A percentile compares a stretch with the other conserved stretches of the same genome.
Conservation (phyloP, 148 eudicot species). For the Rhododendron ovatum region DNA sequence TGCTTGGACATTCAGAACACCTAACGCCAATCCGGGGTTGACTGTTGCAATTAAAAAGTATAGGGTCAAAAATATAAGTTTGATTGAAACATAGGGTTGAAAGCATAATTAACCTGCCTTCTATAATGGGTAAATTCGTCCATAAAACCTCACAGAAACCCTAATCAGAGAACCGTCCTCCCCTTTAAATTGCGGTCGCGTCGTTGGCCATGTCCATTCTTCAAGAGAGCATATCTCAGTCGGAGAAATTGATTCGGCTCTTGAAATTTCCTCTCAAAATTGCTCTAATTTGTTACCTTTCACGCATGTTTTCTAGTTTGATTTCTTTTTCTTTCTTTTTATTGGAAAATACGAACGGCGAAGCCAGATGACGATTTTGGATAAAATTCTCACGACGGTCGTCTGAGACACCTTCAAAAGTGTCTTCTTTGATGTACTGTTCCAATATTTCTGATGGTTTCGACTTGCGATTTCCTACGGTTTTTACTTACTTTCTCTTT, state of each 20-base stretch:
- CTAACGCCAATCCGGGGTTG: neutral
- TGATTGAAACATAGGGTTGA: neutral
- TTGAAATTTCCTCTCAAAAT: neutral
- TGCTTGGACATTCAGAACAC: neutral
- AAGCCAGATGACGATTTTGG: slow-evolving; percentile 19
- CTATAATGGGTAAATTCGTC: neutral
- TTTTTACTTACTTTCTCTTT: too few species aligned
- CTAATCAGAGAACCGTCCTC: neutral
- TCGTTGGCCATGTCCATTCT: neutral
- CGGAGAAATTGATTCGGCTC: neutral
- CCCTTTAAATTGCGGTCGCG: neutral
- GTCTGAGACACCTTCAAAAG: slow-evolving; percentile 19
- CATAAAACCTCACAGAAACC: neutral
- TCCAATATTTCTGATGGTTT: slow-evolving; percentile 19
- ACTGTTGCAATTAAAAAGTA: neutral
- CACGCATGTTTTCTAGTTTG: neutral
- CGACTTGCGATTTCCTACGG: neutral
- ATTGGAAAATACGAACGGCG: neutral
- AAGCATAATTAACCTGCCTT: neutral
- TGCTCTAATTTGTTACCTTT: neutral
- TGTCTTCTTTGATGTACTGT: slow-evolving; percentile 1
- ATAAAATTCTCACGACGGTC: slow-evolving; percentile 24
- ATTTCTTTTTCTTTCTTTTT: neutral
- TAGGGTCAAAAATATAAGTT: neutral
- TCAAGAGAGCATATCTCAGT: neutral